Evolutionary conservation across 805 yeast species (phyloP).

Genomic region (Cyberlindnera suaveolens): DNA sequence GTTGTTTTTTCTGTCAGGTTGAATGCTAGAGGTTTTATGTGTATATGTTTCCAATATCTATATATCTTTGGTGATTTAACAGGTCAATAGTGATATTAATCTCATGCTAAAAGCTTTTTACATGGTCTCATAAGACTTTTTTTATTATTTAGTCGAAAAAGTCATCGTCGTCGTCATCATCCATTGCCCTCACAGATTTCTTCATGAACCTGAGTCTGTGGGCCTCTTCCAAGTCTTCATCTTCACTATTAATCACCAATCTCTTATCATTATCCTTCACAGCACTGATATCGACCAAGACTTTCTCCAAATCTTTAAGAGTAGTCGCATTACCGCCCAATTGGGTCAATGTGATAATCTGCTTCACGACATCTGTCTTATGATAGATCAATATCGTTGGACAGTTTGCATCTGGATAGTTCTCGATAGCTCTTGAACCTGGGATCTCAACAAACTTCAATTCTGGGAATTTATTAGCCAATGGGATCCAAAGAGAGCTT

Average conservation of each 20-base stretch:
- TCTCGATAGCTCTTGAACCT: constrained; percentile 87
- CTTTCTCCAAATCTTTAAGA: constrained; percentile 62
- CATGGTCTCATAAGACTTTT: neutral
- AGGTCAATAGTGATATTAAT: neutral
- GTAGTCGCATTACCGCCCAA: constrained; percentile 81
- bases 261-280: constrained; percentile 64
- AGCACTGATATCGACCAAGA: constrained; percentile 62
- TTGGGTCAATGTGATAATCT: constrained; percentile 70
- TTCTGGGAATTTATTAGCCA: constrained; percentile 70
- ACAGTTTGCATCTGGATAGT: constrained; percentile 83
- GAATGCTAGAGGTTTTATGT: neutral
- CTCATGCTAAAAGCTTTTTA: neutral
- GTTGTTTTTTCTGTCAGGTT: neutral
- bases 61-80: neutral
- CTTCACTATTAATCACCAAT: constrained; percentile 52
- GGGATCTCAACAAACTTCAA: constrained; percentile 88
- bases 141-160: constrained; percentile 39
- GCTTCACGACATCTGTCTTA: constrained; percentile 73
- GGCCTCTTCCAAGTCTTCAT: constrained; percentile 53
- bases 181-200: constrained; percentile 43
- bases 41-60: neutral
- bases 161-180: constrained; percentile 35
- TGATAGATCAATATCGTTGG: constrained; percentile 86
- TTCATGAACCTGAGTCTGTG: constrained; percentile 48
- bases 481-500: constrained; percentile 44